Evolutionary conservation across 2,329 filamentous ascomycete genomes (phyloP).

Genomic region (Trichoderma gracile): DNA sequence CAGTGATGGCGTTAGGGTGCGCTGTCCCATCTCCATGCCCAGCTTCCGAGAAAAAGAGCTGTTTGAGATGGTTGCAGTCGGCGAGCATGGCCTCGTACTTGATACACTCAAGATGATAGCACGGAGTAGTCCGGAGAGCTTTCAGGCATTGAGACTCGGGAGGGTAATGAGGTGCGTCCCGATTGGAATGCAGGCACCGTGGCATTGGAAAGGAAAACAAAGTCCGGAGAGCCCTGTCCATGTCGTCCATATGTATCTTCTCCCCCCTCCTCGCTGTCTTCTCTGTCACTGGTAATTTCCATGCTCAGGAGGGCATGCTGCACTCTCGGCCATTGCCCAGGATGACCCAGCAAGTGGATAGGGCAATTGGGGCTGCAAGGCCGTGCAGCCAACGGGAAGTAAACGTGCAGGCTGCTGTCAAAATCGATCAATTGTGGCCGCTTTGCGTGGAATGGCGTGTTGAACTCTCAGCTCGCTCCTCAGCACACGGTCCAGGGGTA

Average conservation of each 20-base stretch:
- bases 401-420: slow-evolving; percentile 22
- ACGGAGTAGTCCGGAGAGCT: slow-evolving; percentile 9
- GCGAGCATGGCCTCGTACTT: slow-evolving; percentile 1
- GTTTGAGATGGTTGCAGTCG: slow-evolving; percentile 15
- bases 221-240: slow-evolving; percentile 15
- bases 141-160: neutral
- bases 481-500: slow-evolving; percentile 21
- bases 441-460: slow-evolving; percentile 16
- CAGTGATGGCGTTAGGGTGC: slow-evolving; percentile 24
- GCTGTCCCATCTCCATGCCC: slow-evolving; percentile 17
- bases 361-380: slow-evolving; percentile 13
- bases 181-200: slow-evolving; percentile 7
- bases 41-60: slow-evolving; percentile 3
- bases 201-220: neutral
- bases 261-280: neutral
- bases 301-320: neutral
- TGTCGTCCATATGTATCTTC: neutral
- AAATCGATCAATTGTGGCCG: slow-evolving; percentile 14
- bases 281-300: neutral
- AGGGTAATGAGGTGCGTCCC: neutral
- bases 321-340: slow-evolving; percentile 21
- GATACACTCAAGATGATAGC: neutral
- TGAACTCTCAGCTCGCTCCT: slow-evolving; percentile 19
- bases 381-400: slow-evolving; percentile 22
- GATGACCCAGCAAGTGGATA: slow-evolving; percentile 4